Evolutionary conservation across 148 eudicot species (phyloP).

Genomic region (Linanthus parryae): DNA sequence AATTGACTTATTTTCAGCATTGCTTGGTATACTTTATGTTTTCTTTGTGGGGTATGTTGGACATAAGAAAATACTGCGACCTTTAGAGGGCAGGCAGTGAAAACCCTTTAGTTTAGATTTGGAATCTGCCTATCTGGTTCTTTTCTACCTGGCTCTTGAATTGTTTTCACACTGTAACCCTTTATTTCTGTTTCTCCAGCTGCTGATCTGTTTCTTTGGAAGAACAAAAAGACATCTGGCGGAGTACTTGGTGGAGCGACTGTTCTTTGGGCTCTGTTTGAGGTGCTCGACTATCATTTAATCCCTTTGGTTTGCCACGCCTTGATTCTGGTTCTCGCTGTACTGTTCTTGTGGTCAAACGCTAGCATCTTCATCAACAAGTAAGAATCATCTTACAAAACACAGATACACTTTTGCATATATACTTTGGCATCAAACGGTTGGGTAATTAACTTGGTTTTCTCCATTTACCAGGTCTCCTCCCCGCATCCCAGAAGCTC

Average conservation of each 20-base stretch:
- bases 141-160: too few relatives aligned
- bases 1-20: too few relatives aligned
- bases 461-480: slow-evolving; percentile 19
- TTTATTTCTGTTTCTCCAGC: slow-evolving; percentile 12
- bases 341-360: slow-evolving; percentile 28
- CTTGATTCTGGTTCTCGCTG: slow-evolving; percentile 21
- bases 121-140: too few relatives aligned
- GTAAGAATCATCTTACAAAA: slow-evolving; percentile 14
- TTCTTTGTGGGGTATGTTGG: too few relatives aligned
- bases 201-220: slow-evolving; percentile 35
- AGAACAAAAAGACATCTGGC: slow-evolving; percentile 29
- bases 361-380: slow-evolving; percentile 25
- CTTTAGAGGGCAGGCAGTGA: too few relatives aligned
- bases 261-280: slow-evolving; percentile 28
- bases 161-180: too few relatives aligned
- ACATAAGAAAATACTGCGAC: too few relatives aligned
- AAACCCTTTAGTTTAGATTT: too few relatives aligned
- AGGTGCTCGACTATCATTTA: slow-evolving; percentile 26
- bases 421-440: not conserved
- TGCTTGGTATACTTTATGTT: too few relatives aligned
- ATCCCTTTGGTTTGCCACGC: slow-evolving; percentile 22
- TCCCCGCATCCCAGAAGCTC: slow-evolving; percentile 28
- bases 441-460: not conserved
- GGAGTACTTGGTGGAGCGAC: slow-evolving; percentile 25
- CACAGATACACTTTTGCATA: too few relatives aligned